These are phyloP conservation scores for Lachnellula occidentalis DNA, from an alignment of 2,329 filamentous ascomycete genomes.

Conservation along the genomic window DNA sequence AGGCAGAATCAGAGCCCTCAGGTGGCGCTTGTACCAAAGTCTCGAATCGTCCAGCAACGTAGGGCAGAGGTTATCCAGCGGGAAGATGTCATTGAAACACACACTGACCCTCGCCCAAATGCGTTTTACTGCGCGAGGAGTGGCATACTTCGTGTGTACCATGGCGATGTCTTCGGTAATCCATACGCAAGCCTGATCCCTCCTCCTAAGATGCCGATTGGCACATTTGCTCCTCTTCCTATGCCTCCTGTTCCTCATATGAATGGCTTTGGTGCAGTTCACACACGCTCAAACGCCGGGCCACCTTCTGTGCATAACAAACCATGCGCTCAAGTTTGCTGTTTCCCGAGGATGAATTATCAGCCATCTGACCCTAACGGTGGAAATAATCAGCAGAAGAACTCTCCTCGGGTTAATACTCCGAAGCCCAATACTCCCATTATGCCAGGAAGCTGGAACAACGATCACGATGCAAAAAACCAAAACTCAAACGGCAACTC, in stretches of 20 bases:
- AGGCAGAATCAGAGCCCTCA: neutral
- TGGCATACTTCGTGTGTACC: conserved; percentile 51
- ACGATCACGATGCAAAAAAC: conserved; percentile 9
- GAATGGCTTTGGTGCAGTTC: conserved; percentile 32
- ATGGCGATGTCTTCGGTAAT: conserved; percentile 51
- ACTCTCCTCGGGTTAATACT: neutral
- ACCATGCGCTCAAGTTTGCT: neutral
- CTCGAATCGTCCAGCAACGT: conserved; percentile 42
- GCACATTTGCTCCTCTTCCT: conserved; percentile 27
- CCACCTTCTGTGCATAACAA: conserved; percentile 4
- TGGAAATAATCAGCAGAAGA: conserved; percentile 1
- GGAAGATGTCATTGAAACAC: conserved; percentile 49
- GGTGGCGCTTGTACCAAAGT: conserved; percentile 15
- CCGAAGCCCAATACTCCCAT: neutral
- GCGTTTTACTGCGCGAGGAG: conserved; percentile 51
- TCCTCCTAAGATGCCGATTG: conserved; percentile 34
- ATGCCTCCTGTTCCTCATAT: neutral
- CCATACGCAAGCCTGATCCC: conserved; percentile 44
- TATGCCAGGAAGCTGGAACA: conserved; percentile 13
- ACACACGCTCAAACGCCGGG: conserved; percentile 16
- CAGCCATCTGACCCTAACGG: neutral
- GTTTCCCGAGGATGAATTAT: neutral
- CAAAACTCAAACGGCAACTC: conserved; percentile 3
- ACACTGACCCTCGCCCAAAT: conserved; percentile 51
- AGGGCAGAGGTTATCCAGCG: conserved; percentile 47